Conservation (phyloP, 805 yeast genomes). For the Nakazawaea populi region DNA sequence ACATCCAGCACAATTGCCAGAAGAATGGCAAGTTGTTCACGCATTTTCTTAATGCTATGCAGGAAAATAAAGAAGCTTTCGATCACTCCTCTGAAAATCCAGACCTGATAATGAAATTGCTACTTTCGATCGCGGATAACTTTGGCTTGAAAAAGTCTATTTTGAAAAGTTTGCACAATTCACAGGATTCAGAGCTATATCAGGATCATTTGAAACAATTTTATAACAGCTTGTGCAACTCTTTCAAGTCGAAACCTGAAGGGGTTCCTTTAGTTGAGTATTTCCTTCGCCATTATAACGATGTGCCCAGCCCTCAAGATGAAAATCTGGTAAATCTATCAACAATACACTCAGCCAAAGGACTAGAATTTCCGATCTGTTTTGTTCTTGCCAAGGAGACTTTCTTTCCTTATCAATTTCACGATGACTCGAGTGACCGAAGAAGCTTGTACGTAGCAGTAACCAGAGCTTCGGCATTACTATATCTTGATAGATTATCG, state of each 20-base stretch:
- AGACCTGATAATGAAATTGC: constrained; percentile 24
- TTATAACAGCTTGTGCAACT: constrained; percentile 27
- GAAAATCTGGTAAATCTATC: constrained; percentile 44
- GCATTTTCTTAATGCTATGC: constrained; percentile 15
- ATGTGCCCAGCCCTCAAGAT: constrained; percentile 23
- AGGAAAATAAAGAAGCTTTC: constrained; percentile 13
- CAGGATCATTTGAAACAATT: constrained; percentile 28
- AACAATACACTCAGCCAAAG: constrained; percentile 72
- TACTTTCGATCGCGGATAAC: constrained; percentile 25
- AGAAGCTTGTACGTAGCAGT: constrained; percentile 57
- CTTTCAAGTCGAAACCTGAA: constrained; percentile 19
- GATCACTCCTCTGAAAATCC: constrained; percentile 27
- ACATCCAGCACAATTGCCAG: neutral
- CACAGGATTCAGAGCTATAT: constrained; percentile 19
- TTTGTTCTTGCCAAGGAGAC: constrained; percentile 32
- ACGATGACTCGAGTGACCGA: constrained; percentile 24
- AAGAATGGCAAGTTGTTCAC: constrained; percentile 18
- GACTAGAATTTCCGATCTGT: constrained; percentile 67
- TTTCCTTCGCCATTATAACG: constrained; percentile 36
- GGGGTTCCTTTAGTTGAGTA: constrained; percentile 28
- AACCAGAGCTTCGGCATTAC: constrained; percentile 52
- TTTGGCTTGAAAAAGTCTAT: constrained; percentile 30
- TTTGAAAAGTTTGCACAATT: constrained; percentile 20
- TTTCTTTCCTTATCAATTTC: constrained; percentile 1
- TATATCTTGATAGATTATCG: constrained; percentile 28